Evolutionary conservation across 2,329 filamentous ascomycete species (phyloP), one percentile per base, ranked within the genome.

Genomic region (Verruconis gallopava): DNA sequence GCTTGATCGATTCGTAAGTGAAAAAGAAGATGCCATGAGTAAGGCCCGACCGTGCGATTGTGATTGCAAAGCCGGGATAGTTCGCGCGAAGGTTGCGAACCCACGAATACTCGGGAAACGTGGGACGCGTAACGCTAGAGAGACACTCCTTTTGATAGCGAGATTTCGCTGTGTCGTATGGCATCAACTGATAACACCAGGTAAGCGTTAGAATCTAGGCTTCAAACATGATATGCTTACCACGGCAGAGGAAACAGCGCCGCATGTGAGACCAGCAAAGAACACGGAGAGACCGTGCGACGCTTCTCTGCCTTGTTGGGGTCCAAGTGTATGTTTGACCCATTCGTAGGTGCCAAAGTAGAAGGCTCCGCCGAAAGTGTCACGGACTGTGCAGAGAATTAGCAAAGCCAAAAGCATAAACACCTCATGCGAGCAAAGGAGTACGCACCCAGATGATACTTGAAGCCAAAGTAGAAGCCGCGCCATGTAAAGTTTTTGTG

Each of bases 341-440:
- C 81, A 86, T 61, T 93, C 85, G 58, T 93, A 93, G 21, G 85
- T 88, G 64, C 83, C 84, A 55, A 93, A 93, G 59, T 93, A 93
- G 44, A 89, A 84, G 21, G 77, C 75, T 1, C 85, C 93, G 42
- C 85, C 85, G 46, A 91, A 68, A 1, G 83, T 88, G 60, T 93
- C 85, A 46, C 85, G 75, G 53, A 88, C 82, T 84, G 48, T n/a
- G n/a, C n/a, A n/a, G n/a, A n/a, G n/a, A n/a, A n/a, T n/a, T n/a
- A n/a, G n/a, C n/a, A n/a, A n/a, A n/a, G n/a, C n/a, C n/a, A n/a
- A n/a, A n/a, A n/a, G 18, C 21, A 13, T 5, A 13, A 32, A 19
- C 30, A 33, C n/a, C n/a, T n/a, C n/a, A n/a, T n/a, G n/a, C n/a
- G 30, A 38, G 34, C 22, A 45, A 17, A 62, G 21, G 5, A 11